Percentiles rank a stretch among this genome's conserved stretches.
Evolutionary conservation across 768 basidiomycete genomes (phyloP).

Genomic region (Russula dissimulans): DNA sequence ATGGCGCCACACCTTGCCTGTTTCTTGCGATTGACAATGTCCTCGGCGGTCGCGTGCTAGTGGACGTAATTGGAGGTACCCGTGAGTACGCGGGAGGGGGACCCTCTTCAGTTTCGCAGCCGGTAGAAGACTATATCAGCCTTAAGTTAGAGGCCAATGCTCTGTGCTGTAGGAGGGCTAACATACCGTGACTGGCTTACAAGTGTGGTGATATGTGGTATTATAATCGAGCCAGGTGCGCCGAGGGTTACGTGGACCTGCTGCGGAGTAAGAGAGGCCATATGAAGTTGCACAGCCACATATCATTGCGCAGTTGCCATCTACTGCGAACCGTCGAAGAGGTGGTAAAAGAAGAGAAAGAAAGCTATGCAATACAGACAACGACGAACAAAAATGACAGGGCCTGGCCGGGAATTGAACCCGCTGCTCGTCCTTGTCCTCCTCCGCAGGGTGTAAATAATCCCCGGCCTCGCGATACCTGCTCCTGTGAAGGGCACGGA

Average conservation of each 20-base stretch:
- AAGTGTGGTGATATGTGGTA: neutral
- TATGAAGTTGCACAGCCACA: no score
- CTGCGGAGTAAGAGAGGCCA: no score
- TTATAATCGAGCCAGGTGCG: neutral
- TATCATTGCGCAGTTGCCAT: no score
- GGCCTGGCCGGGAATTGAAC: slow-evolving; percentile 83
- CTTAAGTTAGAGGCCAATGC: neutral
- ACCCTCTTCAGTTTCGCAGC: neutral
- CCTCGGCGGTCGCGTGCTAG: neutral
- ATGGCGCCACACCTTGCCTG: neutral
- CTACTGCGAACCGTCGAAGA: no score
- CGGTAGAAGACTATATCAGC: neutral
- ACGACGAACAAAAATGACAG: slow-evolving; percentile 15
- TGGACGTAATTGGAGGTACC: neutral
- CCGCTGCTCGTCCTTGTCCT: slow-evolving; percentile 32
- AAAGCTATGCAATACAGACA: neutral
- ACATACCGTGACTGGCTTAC: neutral
- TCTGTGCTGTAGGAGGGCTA: neutral
- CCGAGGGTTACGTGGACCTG: no score
- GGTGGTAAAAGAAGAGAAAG: no score
- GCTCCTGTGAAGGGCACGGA: no score
- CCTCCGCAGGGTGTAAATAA: no score
- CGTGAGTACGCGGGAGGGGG: slow-evolving; percentile 2
- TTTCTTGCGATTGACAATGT: neutral
- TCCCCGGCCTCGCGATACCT: no score